Base-by-base conservation (phyloP, 352 stramenopile genomes). In the Pythium brassicae region DNA sequence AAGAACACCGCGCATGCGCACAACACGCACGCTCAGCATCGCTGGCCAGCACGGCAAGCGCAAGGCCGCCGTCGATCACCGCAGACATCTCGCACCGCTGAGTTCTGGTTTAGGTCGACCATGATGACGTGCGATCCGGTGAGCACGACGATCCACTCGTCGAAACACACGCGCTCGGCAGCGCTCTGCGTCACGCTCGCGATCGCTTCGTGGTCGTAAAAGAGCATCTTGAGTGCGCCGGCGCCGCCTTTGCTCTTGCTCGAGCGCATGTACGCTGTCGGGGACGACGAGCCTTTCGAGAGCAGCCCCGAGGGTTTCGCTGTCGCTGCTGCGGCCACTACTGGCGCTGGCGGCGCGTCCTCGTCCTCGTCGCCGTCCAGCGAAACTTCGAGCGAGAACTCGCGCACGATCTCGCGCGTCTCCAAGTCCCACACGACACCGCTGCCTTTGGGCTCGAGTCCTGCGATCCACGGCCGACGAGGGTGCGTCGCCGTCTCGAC, bases 391-490 rank as follows among this genome's bases (percentile, higher is more conserved):
- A 91, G 65, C 40, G 80, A 81, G 39, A 93, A 90, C 59, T 87
- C 74, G 17, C 59, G 62, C 27, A 92, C 66, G 14, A 81, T 50
- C 34, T 93, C 80, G 0, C 66, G 65, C 2, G 75, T 89, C 39
- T 91, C 78, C 23, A 83, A 87, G 67, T 91, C 81, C 83, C 81
- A 92, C 2, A 90, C 76, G 22, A 87, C 20, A 0, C 77, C 77
- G 12, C 53, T 62, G 6, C 83, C 78, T 49, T 84, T 90, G 12
- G 70, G 57, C 34, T 93, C 83, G 46, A 91, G 68, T 2, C 75
- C 75, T 10, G 79, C 81, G 35, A 88, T 55, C 83, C 83, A 93
- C 15, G 77, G 75, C 9, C 78, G 78, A 23, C 84, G 60, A 8
- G 76, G 66, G 50, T 93, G 81, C 50, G 88, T 87, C 19, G 72